A percentile compares a stretch with the other conserved stretches of the same genome.
Evolutionary conservation across 75 land plant genomes (phyloP).

Genomic region (Ceratopteris richardii): DNA sequence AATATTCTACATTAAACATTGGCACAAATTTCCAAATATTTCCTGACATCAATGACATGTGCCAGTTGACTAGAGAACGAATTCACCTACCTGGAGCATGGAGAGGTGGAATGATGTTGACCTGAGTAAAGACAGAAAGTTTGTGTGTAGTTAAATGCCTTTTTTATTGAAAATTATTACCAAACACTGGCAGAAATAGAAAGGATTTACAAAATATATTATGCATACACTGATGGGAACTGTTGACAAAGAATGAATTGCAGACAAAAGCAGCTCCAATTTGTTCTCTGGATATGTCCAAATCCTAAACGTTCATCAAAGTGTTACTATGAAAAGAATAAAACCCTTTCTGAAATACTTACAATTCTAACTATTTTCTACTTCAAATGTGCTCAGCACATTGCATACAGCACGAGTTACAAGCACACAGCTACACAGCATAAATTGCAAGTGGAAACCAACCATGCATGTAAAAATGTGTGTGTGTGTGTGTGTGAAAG

Average conservation of each 20-base stretch:
- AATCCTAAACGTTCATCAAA: slow-evolving; percentile 8
- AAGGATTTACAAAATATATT: neutral
- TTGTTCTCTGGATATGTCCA: slow-evolving; percentile 29
- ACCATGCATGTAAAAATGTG: too few relatives aligned
- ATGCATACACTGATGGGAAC: slow-evolving; percentile 11
- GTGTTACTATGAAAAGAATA: too few relatives aligned
- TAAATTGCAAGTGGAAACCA: too few relatives aligned
- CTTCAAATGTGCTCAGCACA: too few relatives aligned
- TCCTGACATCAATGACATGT: neutral
- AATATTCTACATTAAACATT: neutral
- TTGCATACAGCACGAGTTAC: too few relatives aligned
- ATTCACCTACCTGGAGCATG: neutral
- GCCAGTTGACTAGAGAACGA: neutral
- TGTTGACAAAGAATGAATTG: slow-evolving; percentile 14
- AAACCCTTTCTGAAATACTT: too few relatives aligned
- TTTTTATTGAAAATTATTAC: neutral
- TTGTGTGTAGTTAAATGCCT: too few relatives aligned
- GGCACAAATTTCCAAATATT: too few relatives aligned
- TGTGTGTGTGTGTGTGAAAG: too few relatives aligned
- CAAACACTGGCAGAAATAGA: neutral
- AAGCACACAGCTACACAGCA: too few relatives aligned
- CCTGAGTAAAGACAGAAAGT: slow-evolving; percentile 6
- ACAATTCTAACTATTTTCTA: too few relatives aligned
- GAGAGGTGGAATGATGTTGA: slow-evolving; percentile 11
- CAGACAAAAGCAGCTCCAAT: slow-evolving; percentile 15